Conservation (phyloP, 2,329 filamentous ascomycete genomes). For the Graphiopsis chlorocephala region DNA sequence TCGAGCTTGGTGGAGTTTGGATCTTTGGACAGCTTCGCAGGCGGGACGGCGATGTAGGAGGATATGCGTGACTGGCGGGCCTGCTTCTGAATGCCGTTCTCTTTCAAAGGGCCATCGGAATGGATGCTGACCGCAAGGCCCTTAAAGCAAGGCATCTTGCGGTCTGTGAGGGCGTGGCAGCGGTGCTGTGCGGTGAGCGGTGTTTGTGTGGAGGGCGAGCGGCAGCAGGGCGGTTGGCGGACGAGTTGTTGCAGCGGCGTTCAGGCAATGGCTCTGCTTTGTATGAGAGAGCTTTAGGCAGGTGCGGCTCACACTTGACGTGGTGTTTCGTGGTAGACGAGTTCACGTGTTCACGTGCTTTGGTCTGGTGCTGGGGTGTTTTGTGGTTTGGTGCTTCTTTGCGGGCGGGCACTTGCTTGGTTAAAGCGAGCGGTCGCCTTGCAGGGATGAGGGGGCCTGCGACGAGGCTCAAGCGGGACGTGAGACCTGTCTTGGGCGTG, state of each 20-base stretch:
- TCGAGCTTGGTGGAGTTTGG: constrained; percentile 73
- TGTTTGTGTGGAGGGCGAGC: neutral
- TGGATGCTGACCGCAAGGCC: constrained; percentile 98
- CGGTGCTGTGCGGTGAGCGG: constrained; percentile 6
- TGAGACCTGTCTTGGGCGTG: neutral
- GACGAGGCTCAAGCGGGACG: neutral
- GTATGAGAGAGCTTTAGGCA: neutral
- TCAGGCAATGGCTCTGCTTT: neutral
- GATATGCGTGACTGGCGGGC: constrained; percentile 89
- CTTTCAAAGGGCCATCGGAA: constrained; percentile 73
- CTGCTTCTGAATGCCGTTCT: constrained; percentile 93
- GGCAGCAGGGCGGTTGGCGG: neutral
- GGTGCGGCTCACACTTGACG: neutral
- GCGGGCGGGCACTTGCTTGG: neutral
- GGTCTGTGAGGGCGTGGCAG: constrained; percentile 21
- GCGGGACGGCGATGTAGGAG: constrained; percentile 93
- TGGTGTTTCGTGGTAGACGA: constrained; percentile 1
- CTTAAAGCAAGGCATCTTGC: constrained; percentile 90
- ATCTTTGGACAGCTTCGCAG: constrained; percentile 69
- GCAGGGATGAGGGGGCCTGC: neutral
- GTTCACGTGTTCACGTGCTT: constrained; percentile 2
- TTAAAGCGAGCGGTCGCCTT: neutral
- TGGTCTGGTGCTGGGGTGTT: neutral
- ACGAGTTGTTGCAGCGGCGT: neutral
- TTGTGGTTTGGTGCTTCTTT: neutral